Base-by-base conservation (phyloP, 2,329 filamentous ascomycete genomes). In the Aspergillus phoenicis region DNA sequence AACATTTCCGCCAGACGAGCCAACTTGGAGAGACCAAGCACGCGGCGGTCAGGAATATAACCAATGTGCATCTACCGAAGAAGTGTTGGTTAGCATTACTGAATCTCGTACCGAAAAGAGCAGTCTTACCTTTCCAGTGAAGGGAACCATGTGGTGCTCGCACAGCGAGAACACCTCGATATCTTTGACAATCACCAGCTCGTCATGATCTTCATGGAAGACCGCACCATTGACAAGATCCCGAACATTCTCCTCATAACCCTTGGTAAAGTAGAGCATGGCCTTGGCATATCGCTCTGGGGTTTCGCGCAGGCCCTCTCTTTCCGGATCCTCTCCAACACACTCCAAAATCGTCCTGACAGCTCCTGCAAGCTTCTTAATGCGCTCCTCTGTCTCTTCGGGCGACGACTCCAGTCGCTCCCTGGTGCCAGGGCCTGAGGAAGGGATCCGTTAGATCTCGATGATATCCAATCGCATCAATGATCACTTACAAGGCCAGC, bases 1-100 rank as follows among this genome's bases (percentile, higher is more conserved):
- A 97, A 99, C 91, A 99, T 96, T 73, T 99, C 93, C 58, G 94
- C 95, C 66, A 99, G 94, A 64, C 95, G 89, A 26, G 94, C 94
- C 53, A 99, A 85, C 77, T 99, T 99, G 33, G 93, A 97, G 56
- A 99, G 89, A 53, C 95, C 95, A 64, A 99, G 92, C 56, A 99
- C 93, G 61, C 93, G 88, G 73, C 93, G 87, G 71, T 89, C 88
- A 30, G 95, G 95, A 65, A 99, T 98, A 78, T 99, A 99, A 61
- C 93, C 95, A 70, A 99, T 98, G 80, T 99, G 95, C 91, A 99
- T 98, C 91, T 96, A 67, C 22, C 39, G 22, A 47, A 54, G 5
- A 48, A 13, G 17, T 33, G 4, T 26, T 51, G 47, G 59, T 66
- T 53, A 64, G 63, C 47, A 52, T 39, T 22, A 15, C 6, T 13